Base-by-base conservation (phyloP, 2,329 filamentous ascomycete genomes). In the Curvularia verruculosa region DNA sequence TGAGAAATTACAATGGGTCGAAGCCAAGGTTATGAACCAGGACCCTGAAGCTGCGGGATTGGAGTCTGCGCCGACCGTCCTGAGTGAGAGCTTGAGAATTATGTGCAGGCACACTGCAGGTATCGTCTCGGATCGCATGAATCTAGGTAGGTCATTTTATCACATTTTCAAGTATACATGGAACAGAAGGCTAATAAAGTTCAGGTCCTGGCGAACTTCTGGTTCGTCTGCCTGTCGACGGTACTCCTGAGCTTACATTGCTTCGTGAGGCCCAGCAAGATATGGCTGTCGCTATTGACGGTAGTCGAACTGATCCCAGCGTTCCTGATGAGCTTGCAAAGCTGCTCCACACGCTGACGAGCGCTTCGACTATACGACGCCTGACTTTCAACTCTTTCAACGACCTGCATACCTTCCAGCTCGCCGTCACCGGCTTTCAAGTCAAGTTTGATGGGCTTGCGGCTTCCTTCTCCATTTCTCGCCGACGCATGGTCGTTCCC, bases 401-500 rank as follows among this genome's bases (percentile, higher is more conserved):
- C 41, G 81, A 93, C 64, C 80, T 97, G 10, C 92, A 96, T 72
- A 79, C 82, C 7, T 96, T 96, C 75, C 86, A 96, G 73, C 81
- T 83, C 47, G 89, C 91, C 2, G 80, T 96, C 54, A 96, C 92
- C 0, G 91, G 92, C 0, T 96, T 89, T 75, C 82, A 82, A 24
- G 91, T 96, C 15, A 79, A 71, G 62, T 77, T 75, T 47, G 74
- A 75, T 43, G 75, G 75, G 68, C 68, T 90, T 50, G 91, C 91
- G 5, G 81, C 84, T 7, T 87, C 86, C 0, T 91, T 96, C 74
- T 87, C 89, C 56, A 96, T 96, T 63, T 88, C 92, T 1, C 87
- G 92, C 28, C 87, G 91, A 47, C 86, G 91, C 64, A 95, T 93
- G 89, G 91, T 96, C 12, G 91, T 96, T 15, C 91, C 91, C 0